A percentile compares a stretch with the other conserved stretches of the same genome.
These are phyloP conservation scores for Arthrobotrys sphaeroides DNA, from an alignment of 2,329 filamentous ascomycete genomes.

Conservation along the genomic window DNA sequence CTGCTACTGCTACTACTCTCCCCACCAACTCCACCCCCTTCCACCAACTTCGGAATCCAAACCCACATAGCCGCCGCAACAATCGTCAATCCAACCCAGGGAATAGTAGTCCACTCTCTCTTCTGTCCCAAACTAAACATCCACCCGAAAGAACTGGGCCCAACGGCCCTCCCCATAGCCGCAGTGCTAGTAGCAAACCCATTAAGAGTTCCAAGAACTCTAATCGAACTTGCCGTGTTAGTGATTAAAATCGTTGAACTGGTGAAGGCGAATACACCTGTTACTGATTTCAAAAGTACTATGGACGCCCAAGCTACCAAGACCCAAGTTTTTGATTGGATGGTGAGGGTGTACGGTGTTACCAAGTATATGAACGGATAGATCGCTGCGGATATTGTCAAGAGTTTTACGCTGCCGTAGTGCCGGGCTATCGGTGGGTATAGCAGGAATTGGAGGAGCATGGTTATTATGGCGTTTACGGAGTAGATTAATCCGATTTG, in stretches of 20 bases:
- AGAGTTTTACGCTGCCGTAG: constrained; percentile 78
- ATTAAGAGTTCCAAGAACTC: constrained; percentile 86
- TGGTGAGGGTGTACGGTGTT: constrained; percentile 75
- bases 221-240: constrained; percentile 79
- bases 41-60: constrained; percentile 40
- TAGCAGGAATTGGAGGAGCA: constrained; percentile 83
- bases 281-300: constrained; percentile 77
- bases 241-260: constrained; percentile 90
- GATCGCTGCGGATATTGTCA: constrained; percentile 72
- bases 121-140: constrained; percentile 30
- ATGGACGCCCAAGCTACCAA: constrained; percentile 72
- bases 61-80: constrained; percentile 34
- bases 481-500: constrained; percentile 88
- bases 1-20: constrained; percentile 15
- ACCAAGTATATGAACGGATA: constrained; percentile 81
- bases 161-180: constrained; percentile 79
- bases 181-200: constrained; percentile 86
- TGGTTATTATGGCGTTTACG: constrained; percentile 79
- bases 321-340: constrained; percentile 66
- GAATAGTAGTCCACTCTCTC: constrained; percentile 29
- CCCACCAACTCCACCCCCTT: constrained; percentile 11
- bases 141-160: constrained; percentile 70
- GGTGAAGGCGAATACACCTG: constrained; percentile 85
- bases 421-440: constrained; percentile 79
- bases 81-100: constrained; percentile 29